Evolutionary conservation across 208 protist genomes (phyloP).

Genomic region (Leishmania tarentolae): DNA sequence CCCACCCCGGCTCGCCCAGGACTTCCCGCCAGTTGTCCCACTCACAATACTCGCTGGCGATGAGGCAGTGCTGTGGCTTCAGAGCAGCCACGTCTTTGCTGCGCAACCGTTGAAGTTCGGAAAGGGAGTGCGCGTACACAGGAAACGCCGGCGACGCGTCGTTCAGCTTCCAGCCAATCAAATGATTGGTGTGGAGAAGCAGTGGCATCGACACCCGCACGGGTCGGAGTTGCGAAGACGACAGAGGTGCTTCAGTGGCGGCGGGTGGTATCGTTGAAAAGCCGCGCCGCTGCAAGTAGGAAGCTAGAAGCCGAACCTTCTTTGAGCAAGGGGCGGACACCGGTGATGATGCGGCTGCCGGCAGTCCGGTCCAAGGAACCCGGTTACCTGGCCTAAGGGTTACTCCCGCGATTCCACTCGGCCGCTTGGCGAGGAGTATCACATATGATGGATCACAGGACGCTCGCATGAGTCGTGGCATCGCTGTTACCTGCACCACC

Average conservation of each 20-base stretch:
- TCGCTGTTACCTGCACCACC: constrained; percentile 14
- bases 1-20: constrained; percentile 68
- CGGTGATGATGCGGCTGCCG: neutral
- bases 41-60: constrained; percentile 59
- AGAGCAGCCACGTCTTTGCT: constrained; percentile 35
- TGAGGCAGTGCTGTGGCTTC: constrained; percentile 46
- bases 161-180: constrained; percentile 64
- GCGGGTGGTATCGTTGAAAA: constrained; percentile 17
- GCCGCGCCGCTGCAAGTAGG: constrained; percentile 31
- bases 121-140: constrained; percentile 72
- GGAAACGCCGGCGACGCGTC: constrained; percentile 35
- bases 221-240: neutral
- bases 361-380: constrained; percentile 12
- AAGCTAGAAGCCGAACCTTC: constrained; percentile 24
- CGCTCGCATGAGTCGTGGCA: constrained; percentile 20
- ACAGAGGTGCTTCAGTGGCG: neutral
- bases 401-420: constrained; percentile 39
- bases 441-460: constrained; percentile 9
- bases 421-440: constrained; percentile 39
- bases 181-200: constrained; percentile 74
- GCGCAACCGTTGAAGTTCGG: constrained; percentile 49
- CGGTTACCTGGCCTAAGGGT: constrained; percentile 22
- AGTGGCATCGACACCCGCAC: constrained; percentile 26
- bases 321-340: neutral
- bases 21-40: constrained; percentile 85